Conservation (phyloP, 257 asterid genomes). For the Petrea volubilis region DNA sequence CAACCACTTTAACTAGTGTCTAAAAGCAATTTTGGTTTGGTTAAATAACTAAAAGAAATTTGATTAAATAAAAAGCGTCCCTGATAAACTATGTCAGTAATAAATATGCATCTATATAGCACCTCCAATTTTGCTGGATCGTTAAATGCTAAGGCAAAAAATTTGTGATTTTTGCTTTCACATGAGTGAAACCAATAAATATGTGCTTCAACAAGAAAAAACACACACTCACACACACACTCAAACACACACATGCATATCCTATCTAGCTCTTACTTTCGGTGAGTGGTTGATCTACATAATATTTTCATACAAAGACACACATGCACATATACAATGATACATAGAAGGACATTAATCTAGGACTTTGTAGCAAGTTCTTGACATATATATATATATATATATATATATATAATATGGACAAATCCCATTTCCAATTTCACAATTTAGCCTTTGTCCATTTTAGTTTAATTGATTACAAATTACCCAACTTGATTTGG, state of each 20-base stretch:
- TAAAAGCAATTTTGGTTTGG: too few relatives aligned
- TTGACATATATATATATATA: not conserved
- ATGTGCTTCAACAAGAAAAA: not conserved
- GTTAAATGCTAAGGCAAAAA: not conserved
- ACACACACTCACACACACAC: not conserved
- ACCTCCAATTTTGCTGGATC: constrained; percentile 12
- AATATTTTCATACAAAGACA: not conserved
- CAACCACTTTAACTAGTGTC: too few relatives aligned
- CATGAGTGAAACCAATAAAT: not conserved
- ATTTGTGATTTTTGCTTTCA: not conserved
- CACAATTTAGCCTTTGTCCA: too few relatives aligned
- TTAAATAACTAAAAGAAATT: too few relatives aligned
- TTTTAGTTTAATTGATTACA: too few relatives aligned
- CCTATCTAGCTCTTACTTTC: not conserved
- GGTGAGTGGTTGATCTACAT: constrained; percentile 19
- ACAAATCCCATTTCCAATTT: too few relatives aligned
- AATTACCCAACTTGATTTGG: too few relatives aligned
- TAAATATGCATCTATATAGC: not conserved
- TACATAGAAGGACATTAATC: not conserved
- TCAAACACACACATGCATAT: not conserved
- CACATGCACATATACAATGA: not conserved
- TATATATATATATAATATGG: too few relatives aligned
- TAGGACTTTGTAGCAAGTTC: not conserved
- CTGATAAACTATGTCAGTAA: too few relatives aligned
- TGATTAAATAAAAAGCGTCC: too few relatives aligned